Evolutionary conservation across 495 filamentous ascomycete species (phyloP), one percentile per base, ranked within the genome.

Genomic region (Choiromyces venosus): DNA sequence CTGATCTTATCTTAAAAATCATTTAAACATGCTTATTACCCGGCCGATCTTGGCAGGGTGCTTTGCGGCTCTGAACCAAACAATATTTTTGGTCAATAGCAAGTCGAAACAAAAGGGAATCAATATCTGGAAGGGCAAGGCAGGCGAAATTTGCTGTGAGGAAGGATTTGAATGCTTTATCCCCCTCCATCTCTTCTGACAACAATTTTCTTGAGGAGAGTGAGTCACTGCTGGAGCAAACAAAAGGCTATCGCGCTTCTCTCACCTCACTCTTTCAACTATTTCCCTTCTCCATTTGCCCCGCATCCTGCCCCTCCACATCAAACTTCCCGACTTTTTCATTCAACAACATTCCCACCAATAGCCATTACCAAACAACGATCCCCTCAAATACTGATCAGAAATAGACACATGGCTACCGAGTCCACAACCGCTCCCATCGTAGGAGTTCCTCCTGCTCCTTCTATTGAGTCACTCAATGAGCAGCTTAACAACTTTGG

Each of bases 401-500:
- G 25, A 29, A 61, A 33, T 4, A 61, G 25, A 33, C 52, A 16
- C 52, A 61, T 61, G 52, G 52, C 52, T 16, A 33, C 52, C 2
- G 25, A 14, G 25, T 33, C 52, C 52, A 33, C 52, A 29, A 18
- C 52, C 25, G 4, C 25, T 33, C 52, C 12, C 25, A 69, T 71
- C 64, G 74, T 70, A 19, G 69, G 72, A n/a, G 68, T 80, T 35
- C 71, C 77, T n/a, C 65, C 69, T 37, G 66, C 72, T 10, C 78
- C 79, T 16, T 75, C 79, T 5, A 46, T 80, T 46, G 79, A 80
- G 46, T 77, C 74, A 12, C 73, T 80, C 39, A 71, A 73, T 37
- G 56, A 61, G 29, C 78, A 75, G 70, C 83, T 85, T 61, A 73
- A 71, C 61, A 69, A 75, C n/a, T 69, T 85, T 37, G 81, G 79